Percentiles rank a stretch among this genome's conserved stretches.
These are phyloP conservation scores for Chrysanthemum makinoi DNA, from an alignment of 129 eudicot species.

Conservation along the genomic window DNA sequence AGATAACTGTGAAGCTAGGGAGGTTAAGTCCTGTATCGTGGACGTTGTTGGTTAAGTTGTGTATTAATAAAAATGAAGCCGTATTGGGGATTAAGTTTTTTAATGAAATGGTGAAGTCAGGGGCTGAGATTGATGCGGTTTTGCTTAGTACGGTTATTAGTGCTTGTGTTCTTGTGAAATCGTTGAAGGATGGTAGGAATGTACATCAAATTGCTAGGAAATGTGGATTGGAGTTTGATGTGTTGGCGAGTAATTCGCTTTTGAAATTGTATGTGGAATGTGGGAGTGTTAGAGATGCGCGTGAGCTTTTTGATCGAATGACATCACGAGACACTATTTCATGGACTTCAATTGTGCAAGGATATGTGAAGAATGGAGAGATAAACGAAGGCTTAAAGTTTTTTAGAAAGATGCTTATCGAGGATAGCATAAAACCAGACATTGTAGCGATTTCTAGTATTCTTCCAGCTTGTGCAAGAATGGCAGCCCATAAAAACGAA, in stretches of 20 bases:
- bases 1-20: conserved; percentile 22
- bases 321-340: conserved; percentile 44
- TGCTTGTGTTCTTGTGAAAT: conserved; percentile 44
- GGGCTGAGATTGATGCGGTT: conserved; percentile 46
- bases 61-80: conserved; percentile 38
- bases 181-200: conserved; percentile 42
- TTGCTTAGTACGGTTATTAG: conserved; percentile 37
- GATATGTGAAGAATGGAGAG: conserved; percentile 59
- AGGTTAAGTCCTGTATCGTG: conserved; percentile 36
- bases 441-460: conserved; percentile 38
- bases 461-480: conserved; percentile 66
- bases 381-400: conserved; percentile 57
- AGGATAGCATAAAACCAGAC: conserved; percentile 45
- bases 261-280: conserved; percentile 69
- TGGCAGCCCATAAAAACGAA: conserved; percentile 61
- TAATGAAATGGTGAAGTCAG: conserved; percentile 39
- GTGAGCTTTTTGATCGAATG: conserved; percentile 49
- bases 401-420: conserved; percentile 43
- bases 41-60: conserved; percentile 51
- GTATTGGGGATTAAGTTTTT: conserved; percentile 42
- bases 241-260: conserved; percentile 53
- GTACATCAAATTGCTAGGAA: conserved; percentile 45
- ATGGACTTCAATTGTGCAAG: conserved; percentile 53
- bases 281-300: conserved; percentile 48
- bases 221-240: conserved; percentile 42